These are phyloP conservation scores for Nemania serpens DNA, from an alignment of 2,329 filamentous ascomycete genomes.

Conservation along the genomic window DNA sequence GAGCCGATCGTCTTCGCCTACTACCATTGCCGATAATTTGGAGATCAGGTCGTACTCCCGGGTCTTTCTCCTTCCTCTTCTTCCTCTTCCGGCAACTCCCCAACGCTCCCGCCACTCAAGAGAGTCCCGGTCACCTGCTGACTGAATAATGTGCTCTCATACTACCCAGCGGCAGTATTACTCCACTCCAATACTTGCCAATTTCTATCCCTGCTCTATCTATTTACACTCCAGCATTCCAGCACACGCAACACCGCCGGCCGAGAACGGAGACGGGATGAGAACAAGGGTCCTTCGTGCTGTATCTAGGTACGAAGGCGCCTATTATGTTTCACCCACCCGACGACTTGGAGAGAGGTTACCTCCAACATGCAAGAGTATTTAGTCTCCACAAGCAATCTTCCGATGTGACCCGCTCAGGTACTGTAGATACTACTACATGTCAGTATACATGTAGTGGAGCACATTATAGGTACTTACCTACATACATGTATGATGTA, in stretches of 20 bases:
- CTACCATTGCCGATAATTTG: no score
- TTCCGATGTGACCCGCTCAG: background rate
- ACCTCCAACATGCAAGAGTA: background rate
- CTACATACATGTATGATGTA: no score
- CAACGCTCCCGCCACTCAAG: slow-evolving; percentile 8
- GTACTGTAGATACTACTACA: no score
- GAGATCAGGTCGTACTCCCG: no score
- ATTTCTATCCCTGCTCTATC: background rate
- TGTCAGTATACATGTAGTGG: no score
- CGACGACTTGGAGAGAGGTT: background rate
- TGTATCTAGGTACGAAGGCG: no score
- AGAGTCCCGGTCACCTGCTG: slow-evolving; percentile 16
- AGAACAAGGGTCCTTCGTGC: background rate
- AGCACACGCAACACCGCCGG: background rate
- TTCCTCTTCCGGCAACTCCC: background rate
- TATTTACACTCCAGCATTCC: background rate
- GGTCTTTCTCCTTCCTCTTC: background rate
- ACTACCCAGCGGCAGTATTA: no score
- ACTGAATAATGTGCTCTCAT: slow-evolving; percentile 5
- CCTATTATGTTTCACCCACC: background rate
- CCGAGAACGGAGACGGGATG: background rate
- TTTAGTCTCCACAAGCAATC: background rate
- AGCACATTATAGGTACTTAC: no score
- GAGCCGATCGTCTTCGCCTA: no score
- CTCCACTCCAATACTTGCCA: background rate